phyloP scores from a whole-genome alignment of 768 basidiomycete genomes.

The Termitomyces sp. region DNA sequence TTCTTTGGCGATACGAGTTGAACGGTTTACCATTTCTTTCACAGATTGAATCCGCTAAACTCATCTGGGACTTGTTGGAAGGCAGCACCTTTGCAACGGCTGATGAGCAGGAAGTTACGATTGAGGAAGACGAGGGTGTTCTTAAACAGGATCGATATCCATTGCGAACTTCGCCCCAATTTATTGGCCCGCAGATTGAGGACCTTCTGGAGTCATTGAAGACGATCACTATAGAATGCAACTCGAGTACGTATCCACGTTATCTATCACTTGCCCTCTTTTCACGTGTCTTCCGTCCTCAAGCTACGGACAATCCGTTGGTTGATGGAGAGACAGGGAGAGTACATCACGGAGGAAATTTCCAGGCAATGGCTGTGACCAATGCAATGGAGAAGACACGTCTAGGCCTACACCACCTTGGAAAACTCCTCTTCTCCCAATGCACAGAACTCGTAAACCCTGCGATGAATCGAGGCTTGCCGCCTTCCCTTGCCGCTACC shows the following conservation, averaged over 20 bases:
- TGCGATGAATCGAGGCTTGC: slow-evolving; percentile 75
- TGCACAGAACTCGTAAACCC: slow-evolving; percentile 71
- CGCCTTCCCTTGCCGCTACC: slow-evolving; percentile 73
- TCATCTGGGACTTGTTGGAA: slow-evolving; percentile 63
- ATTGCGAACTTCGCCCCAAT: slow-evolving; percentile 75
- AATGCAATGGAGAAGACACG: slow-evolving; percentile 89
- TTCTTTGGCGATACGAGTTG: neutral
- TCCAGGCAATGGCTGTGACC: slow-evolving; percentile 84
- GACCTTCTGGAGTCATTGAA: slow-evolving; percentile 64
- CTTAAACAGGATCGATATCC: slow-evolving; percentile 81
- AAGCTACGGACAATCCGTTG: slow-evolving; percentile 86
- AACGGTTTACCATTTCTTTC: neutral
- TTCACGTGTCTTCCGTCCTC: slow-evolving; percentile 5
- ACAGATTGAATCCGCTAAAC: slow-evolving; percentile 65
- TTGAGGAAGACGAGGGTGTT: slow-evolving; percentile 66
- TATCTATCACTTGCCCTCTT: neutral
- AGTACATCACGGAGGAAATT: slow-evolving; percentile 83
- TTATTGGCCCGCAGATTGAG: slow-evolving; percentile 82
- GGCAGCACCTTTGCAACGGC: slow-evolving; percentile 64
- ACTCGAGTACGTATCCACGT: slow-evolving; percentile 56
- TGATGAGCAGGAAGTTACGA: slow-evolving; percentile 67
- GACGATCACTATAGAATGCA: slow-evolving; percentile 70
- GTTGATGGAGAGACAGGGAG: slow-evolving; percentile 61
- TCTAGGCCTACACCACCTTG: slow-evolving; percentile 62
- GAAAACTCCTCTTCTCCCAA: slow-evolving; percentile 66